Base-by-base conservation (phyloP, 495 filamentous ascomycete species). In the Pseudomonodictys pantanalensis region DNA sequence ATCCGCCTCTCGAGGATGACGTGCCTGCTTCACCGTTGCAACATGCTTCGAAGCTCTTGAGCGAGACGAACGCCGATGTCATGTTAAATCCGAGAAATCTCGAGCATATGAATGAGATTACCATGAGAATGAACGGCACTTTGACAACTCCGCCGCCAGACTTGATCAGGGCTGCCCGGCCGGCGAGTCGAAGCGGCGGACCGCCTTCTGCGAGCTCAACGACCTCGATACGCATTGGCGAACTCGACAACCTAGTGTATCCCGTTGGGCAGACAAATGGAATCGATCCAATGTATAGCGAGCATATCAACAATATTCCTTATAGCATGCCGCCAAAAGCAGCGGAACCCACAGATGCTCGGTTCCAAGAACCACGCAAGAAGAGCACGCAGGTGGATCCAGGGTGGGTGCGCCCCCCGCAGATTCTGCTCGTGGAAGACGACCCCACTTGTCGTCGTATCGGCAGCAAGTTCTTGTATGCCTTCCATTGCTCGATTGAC, bases 401-500 rank as follows among this genome's bases (percentile, higher is more conserved):
- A 18, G 86, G 83, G 5, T 97, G 92, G 92, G 75, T 85, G 18
- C 84, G 86, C 62, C 85, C 86, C 62, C 93, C 93, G 0, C 83
- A 86, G 50, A 91, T 98, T 57, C 77, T 98, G 55, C 80, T 98
- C 41, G 93, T 98, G 30, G 93, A 98, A 71, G 93, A 98, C 70
- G 93, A 98, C 72, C 86, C 85, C 48, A 97, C 92, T 1, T 97
- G 93, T 71, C 84, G 91, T 30, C 82, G 92, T 50, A 97, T 98
- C 62, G 93, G 95, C 32, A 86, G 89, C 45, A 97, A 97, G 73
- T 97, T 97, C 71, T 76, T 98, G 33, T 87, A 89, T 54, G 87
- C 86, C 12, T 92, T 96, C 69, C 83, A 87, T 52, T 97, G 93
- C 70, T 81, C 83, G 9, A 95, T 97, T 33, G 64, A 69, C 90